Evolutionary conservation across 2,329 filamentous ascomycete genomes (phyloP).

Genomic region (Exophiala aquamarina): DNA sequence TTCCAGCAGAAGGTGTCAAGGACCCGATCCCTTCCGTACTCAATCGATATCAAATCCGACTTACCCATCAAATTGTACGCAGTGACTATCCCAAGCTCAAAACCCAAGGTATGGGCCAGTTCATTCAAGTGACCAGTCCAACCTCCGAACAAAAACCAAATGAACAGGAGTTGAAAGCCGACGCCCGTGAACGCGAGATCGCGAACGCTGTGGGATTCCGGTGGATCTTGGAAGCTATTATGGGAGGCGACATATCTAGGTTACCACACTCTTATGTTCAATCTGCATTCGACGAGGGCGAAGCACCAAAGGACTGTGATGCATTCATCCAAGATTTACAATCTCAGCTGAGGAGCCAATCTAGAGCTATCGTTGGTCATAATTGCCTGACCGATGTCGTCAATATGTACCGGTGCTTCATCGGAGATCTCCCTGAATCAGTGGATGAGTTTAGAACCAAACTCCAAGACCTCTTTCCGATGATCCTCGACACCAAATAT

Average conservation of each 20-base stretch:
- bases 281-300: constrained; percentile 26
- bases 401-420: constrained; percentile 61
- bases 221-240: constrained; percentile 49
- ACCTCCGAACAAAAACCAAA: constrained; percentile 35
- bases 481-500: constrained; percentile 64
- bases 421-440: constrained; percentile 57
- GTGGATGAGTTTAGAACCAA: constrained; percentile 54
- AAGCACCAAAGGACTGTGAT: constrained; percentile 25
- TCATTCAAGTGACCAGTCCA: constrained; percentile 42
- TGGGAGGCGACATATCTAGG: constrained; percentile 41
- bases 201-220: constrained; percentile 42
- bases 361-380: constrained; percentile 59
- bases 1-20: constrained; percentile 36
- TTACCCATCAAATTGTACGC: constrained; percentile 66
- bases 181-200: constrained; percentile 32
- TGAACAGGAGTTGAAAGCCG: constrained; percentile 31
- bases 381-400: constrained; percentile 64
- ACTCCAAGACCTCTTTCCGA: constrained; percentile 56
- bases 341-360: constrained; percentile 43
- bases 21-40: constrained; percentile 35
- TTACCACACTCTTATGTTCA: constrained; percentile 36
- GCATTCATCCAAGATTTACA: constrained; percentile 35
- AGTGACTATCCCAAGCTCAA: constrained; percentile 54
- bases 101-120: constrained; percentile 37
- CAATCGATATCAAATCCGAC: constrained; percentile 62